phyloP scores from a whole-genome alignment of 208 protist species.

The Blastocrithidia nonstop region DNA sequence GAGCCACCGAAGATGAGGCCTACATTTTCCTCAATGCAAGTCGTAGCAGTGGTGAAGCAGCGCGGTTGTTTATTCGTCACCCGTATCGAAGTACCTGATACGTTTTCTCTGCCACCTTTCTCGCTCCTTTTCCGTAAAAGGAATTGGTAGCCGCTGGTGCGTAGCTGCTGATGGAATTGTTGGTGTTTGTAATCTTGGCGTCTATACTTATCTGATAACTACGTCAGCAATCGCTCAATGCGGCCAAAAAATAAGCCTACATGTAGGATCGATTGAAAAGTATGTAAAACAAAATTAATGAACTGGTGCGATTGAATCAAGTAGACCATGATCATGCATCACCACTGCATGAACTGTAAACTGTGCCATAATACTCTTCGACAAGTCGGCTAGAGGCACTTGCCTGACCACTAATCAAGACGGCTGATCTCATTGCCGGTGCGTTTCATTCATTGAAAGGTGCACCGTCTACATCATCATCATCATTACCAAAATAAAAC shows the following conservation, averaged over 20 bases:
- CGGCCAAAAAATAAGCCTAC: constrained; percentile 38
- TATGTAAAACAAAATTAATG: constrained; percentile 68
- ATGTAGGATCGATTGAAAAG: constrained; percentile 38
- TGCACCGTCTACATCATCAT: too few relatives aligned
- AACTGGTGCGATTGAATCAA: constrained; percentile 11
- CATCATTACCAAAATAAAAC: too few relatives aligned
- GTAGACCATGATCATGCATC: too few relatives aligned
- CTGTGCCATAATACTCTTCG: too few relatives aligned
- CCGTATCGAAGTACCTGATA: constrained; percentile 55
- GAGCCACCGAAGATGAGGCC: constrained; percentile 28
- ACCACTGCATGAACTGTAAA: too few relatives aligned
- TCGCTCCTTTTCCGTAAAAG: constrained; percentile 48
- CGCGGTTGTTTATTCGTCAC: constrained; percentile 47
- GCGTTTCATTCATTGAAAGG: too few relatives aligned
- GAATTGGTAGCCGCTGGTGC: constrained; percentile 54
- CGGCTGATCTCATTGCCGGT: too few relatives aligned
- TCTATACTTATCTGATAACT: constrained; percentile 49
- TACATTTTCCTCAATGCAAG: constrained; percentile 19
- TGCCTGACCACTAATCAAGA: too few relatives aligned
- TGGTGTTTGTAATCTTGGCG: constrained; percentile 53
- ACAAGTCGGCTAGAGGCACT: too few relatives aligned
- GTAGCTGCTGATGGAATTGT: constrained; percentile 63
- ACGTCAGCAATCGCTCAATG: constrained; percentile 17
- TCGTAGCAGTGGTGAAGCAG: constrained; percentile 25
- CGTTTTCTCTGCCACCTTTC: constrained; percentile 57